A percentile compares a stretch with the other conserved stretches of the same genome.
Evolutionary conservation across 495 filamentous ascomycete species (phyloP).

Genomic region (Schizothecium vesticola): DNA sequence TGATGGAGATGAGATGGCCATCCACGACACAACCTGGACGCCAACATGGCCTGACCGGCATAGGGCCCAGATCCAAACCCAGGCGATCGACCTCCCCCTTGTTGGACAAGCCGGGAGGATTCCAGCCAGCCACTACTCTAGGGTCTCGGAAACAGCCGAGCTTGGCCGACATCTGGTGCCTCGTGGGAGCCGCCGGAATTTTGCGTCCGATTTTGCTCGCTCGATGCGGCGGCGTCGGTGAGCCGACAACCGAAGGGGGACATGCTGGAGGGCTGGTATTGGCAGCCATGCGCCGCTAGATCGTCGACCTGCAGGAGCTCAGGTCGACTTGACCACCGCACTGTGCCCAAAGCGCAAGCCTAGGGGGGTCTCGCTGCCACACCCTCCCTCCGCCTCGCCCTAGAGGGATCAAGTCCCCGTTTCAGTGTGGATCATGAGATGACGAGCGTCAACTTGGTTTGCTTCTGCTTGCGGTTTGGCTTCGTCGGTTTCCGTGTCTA

Average conservation of each 20-base stretch:
- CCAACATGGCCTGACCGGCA: neutral
- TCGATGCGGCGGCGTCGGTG: neutral
- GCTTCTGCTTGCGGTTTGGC: neutral
- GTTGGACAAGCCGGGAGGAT: neutral
- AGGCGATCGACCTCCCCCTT: neutral
- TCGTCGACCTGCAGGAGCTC: neutral
- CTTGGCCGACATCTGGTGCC: neutral
- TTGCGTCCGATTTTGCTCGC: neutral
- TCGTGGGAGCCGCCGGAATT: neutral
- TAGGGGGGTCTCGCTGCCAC: neutral
- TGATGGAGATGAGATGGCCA: neutral
- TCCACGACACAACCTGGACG: neutral
- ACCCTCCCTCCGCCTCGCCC: neutral
- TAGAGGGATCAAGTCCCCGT: neutral
- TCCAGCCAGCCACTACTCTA: neutral
- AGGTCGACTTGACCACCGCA: neutral
- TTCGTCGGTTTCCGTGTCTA: neutral
- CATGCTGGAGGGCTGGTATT: neutral
- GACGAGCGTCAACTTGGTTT: neutral
- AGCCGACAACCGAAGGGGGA: neutral
- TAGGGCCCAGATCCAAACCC: neutral
- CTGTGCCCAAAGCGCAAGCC: neutral
- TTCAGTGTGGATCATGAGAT: neutral
- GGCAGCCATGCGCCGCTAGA: neutral
- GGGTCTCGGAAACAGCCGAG: neutral